A percentile compares a stretch with the other conserved stretches of the same genome.
phyloP scores from a whole-genome alignment of 305 asterid species.

The Plantago coronopus region DNA sequence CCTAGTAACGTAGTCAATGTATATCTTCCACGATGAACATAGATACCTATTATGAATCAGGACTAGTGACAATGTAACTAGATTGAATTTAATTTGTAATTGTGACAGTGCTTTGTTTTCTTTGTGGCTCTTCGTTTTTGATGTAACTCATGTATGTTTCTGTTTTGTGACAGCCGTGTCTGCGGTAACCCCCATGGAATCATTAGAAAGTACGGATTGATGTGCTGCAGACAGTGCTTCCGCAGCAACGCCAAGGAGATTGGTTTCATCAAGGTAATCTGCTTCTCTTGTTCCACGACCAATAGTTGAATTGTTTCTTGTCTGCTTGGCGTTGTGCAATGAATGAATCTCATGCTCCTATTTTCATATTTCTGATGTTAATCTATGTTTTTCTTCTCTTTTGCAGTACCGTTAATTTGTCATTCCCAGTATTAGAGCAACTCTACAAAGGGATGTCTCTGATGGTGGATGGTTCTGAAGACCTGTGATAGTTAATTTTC shows the following conservation, averaged over 20 bases:
- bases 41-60: too few species aligned
- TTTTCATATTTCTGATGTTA: background rate
- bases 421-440: background rate
- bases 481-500: background rate
- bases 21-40: background rate
- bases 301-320: background rate
- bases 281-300: background rate
- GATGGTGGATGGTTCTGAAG: background rate
- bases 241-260: slow-evolving; percentile 72
- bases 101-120: background rate
- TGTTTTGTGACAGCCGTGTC: slow-evolving; percentile 46
- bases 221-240: slow-evolving; percentile 82
- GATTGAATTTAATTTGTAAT: background rate
- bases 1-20: background rate
- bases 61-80: too few species aligned
- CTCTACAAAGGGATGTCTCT: background rate
- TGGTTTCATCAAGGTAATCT: slow-evolving; percentile 62
- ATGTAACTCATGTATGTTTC: background rate
- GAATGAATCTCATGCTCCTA: background rate
- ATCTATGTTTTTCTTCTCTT: background rate
- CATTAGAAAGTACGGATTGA: slow-evolving; percentile 61
- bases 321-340: background rate
- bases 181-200: slow-evolving; percentile 69
- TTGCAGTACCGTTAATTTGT: slow-evolving; percentile 10
- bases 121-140: background rate